Evolutionary conservation across 805 yeast species (phyloP), one percentile per base, ranked within the genome.

Genomic region (Lipomyces mesembrius): DNA sequence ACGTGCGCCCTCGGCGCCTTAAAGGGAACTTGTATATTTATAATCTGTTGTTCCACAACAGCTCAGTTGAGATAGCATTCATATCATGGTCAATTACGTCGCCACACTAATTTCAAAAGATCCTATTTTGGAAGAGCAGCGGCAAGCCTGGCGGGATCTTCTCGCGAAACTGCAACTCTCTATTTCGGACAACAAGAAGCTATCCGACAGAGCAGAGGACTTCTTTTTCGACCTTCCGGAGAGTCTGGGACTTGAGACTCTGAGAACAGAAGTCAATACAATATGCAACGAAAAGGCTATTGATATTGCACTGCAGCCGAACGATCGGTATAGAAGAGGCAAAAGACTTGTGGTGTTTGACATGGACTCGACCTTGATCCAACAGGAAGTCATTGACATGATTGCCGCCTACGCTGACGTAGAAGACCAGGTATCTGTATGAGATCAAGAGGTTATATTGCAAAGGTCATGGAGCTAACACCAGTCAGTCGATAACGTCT

Each of bases 361-460:
- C 75, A 95, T 95, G 99, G 99, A 95, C 80, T 92, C 98, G 0
- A 95, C 99, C 0, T 81, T 95, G 75, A 95, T 95, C 71, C 88
- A 90, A 77, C 98, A 95, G 79, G 99, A 95, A 79, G 98, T 95
- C 52, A 95, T 95, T 72, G 99, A 95, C 76, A 79, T 95, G 75
- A 94, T 95, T 71, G 99, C 99, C 2, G 92, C 92, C 0, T 89
- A 91, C 74, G 98, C 97, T n/a, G 83, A 85, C 71, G 96, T 95
- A 43, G 97, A 95, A 75, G 87, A 83, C 5, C 82, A 91, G 76
- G 99, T 95, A 6, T 90, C 94, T 4, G 89, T 67, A 59, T n/a
- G 70, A 2, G 17, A 43, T 12, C 7, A 27, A 3, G 52, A 3
- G 14, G 11, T 20, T 57, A n/a, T 5, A n/a, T 17, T 7, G 49